Conservation (phyloP, 73 alveolate genomes). For the Tetrahymena thermophila region DNA sequence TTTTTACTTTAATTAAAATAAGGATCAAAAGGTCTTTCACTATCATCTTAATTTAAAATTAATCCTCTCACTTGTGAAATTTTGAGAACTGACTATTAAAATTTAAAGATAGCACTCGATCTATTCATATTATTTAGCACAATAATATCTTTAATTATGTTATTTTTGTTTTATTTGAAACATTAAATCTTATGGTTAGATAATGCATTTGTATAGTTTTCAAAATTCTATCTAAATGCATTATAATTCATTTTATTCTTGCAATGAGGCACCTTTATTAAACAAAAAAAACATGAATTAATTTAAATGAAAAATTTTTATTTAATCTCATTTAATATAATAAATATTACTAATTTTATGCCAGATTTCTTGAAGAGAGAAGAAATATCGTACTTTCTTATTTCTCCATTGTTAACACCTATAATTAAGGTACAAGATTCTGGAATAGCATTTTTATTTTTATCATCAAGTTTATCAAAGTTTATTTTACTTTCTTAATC, state of each 20-base stretch:
- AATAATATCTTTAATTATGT: neutral
- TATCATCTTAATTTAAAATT: neutral
- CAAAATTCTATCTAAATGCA: neutral
- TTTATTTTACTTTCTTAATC: neutral
- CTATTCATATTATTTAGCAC: neutral
- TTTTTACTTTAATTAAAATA: neutral
- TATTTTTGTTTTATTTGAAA: neutral
- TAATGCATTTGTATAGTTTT: neutral
- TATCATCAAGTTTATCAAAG: neutral
- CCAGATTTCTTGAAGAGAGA: neutral
- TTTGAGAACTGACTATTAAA: neutral
- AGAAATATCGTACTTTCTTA: neutral
- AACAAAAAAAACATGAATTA: neutral
- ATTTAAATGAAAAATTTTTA: neutral
- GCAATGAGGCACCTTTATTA: neutral
- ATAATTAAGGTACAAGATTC: neutral
- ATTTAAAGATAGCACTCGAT: neutral
- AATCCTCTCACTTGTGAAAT: neutral
- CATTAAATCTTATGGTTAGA: neutral
- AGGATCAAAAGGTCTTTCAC: neutral
- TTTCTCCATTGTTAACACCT: neutral
- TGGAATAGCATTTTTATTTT: neutral
- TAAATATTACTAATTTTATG: neutral
- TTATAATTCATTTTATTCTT: neutral
- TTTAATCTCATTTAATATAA: neutral